Conservation (phyloP, 2,329 filamentous ascomycete genomes). For the Pseudopithomyces maydicus region DNA sequence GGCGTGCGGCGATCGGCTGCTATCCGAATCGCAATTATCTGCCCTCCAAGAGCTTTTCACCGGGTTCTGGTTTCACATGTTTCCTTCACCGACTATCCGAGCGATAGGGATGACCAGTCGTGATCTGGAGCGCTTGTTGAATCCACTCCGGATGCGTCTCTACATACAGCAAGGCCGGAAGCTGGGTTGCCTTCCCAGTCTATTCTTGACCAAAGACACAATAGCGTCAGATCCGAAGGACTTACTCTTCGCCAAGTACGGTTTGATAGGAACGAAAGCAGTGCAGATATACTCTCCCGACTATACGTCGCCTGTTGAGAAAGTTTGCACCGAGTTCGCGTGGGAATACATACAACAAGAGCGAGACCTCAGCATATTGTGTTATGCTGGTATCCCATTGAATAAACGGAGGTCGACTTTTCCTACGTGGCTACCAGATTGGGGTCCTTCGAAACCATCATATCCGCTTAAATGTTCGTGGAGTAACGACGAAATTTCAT, state of each 20-base stretch:
- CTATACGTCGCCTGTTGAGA: background rate
- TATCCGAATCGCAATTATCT: background rate
- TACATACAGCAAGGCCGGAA: background rate
- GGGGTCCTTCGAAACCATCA: background rate
- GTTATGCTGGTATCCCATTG: background rate
- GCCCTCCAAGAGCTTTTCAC: background rate
- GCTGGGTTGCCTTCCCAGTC: background rate
- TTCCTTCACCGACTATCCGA: background rate
- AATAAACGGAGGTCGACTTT: background rate
- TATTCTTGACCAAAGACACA: background rate
- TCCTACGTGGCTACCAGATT: background rate
- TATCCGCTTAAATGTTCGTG: background rate
- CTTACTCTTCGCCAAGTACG: background rate
- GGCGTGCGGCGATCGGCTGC: background rate
- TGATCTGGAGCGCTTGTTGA: background rate
- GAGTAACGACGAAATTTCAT: background rate
- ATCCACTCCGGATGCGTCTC: background rate
- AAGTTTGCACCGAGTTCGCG: background rate
- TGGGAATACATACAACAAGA: background rate
- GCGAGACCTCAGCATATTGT: background rate
- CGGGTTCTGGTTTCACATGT: background rate
- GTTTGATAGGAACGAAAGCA: background rate
- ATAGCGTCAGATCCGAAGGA: background rate
- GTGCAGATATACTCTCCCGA: background rate
- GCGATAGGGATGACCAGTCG: background rate